A percentile compares a stretch with the other conserved stretches of the same genome.
These are phyloP conservation scores for Pseudogymnoascus sp. DNA, from an alignment of 2,329 filamentous ascomycete genomes.

Conservation along the genomic window DNA sequence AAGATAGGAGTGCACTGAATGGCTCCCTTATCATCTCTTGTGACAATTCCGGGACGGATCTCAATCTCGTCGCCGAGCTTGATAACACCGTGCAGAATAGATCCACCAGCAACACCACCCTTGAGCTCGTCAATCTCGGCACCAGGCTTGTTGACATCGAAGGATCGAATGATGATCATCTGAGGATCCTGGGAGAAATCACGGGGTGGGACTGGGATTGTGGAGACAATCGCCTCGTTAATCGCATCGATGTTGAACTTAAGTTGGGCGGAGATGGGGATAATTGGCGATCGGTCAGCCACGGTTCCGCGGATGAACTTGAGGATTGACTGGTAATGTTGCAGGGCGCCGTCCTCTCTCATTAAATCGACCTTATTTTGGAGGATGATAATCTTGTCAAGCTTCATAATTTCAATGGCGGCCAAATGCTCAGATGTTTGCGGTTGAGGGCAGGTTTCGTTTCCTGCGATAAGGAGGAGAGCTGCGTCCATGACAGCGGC, in stretches of 20 bases:
- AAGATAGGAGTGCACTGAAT: conserved; percentile 97
- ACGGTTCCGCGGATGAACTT: conserved; percentile 98
- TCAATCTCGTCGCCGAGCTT: conserved; percentile 98
- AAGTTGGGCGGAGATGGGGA: conserved; percentile 93
- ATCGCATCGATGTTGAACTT: conserved; percentile 99
- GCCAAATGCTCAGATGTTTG: conserved; percentile 98
- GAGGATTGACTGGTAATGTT: conserved; percentile 93
- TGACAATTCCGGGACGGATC: conserved; percentile 96
- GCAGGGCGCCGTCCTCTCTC: conserved; percentile 85
- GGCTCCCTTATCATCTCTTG: conserved; percentile 84
- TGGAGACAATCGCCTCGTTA: conserved; percentile 91
- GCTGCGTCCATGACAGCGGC: conserved; percentile 99
- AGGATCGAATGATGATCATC: conserved; percentile 99
- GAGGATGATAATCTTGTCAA: conserved; percentile 98
- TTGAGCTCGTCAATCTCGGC: conserved; percentile 97
- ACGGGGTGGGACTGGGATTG: conserved; percentile 82
- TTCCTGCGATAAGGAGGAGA: conserved; percentile 90
- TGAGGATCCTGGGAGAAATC: conserved; percentile 89
- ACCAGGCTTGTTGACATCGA: conserved; percentile 99
- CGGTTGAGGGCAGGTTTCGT: conserved; percentile 96
- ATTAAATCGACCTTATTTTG: conserved; percentile 99
- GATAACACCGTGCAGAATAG: conserved; percentile 90
- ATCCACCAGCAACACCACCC: conserved; percentile 96
- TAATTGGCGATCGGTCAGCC: conserved; percentile 87
- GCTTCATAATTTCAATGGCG: conserved; percentile 99